Conservation (phyloP, 23 red algal species). For the Agarophyton chilense region DNA sequence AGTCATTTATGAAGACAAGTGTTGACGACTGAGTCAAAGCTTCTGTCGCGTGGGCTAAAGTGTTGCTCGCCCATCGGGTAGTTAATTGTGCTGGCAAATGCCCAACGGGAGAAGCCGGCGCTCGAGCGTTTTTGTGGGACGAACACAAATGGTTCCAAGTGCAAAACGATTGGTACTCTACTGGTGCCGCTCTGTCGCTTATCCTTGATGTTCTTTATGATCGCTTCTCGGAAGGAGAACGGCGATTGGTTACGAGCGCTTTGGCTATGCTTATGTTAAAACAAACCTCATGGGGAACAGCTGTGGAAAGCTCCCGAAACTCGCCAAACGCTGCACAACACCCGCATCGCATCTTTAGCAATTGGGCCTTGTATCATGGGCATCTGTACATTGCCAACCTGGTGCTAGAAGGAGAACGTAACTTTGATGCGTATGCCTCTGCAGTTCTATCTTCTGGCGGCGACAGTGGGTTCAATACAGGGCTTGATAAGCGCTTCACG, state of each 20-base stretch:
- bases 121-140: conserved; percentile 30
- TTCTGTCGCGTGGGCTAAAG: conserved; percentile 37
- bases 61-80: conserved; percentile 45
- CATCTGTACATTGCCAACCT: conserved; percentile 51
- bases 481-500: not conserved
- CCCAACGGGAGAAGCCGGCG: not conserved
- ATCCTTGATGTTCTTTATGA: conserved; percentile 38
- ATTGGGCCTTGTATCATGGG: conserved; percentile 62
- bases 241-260: not conserved
- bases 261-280: conserved; percentile 48
- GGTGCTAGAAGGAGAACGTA: conserved; percentile 33
- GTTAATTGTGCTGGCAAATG: no score
- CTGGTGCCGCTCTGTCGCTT: conserved; percentile 4
- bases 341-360: conserved; percentile 64
- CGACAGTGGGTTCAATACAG: conserved; percentile 31
- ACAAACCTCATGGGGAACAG: conserved; percentile 42
- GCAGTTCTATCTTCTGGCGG: conserved; percentile 10
- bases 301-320: not conserved
- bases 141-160: not conserved
- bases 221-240: not conserved
- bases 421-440: conserved; percentile 31
- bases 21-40: conserved; percentile 26
- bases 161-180: conserved; percentile 43
- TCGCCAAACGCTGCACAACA: conserved; percentile 45
- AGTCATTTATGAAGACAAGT: not conserved